phyloP scores from a whole-genome alignment of 495 filamentous ascomycete genomes.

The Podospora tetraspora region DNA sequence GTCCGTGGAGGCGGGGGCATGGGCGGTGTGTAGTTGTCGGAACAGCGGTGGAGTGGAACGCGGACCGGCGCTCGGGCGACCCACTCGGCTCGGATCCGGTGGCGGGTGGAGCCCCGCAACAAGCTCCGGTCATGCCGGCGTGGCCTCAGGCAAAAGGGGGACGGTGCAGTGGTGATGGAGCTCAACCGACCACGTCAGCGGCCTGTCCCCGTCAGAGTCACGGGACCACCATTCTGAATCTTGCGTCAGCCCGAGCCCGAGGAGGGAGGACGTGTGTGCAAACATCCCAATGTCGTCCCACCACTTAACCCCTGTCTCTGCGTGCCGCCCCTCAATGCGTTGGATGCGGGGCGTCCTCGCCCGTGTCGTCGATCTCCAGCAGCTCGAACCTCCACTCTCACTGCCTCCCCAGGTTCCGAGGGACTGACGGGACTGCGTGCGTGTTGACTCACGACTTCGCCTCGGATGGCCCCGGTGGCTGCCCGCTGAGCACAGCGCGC shows the following conservation, averaged over 20 bases:
- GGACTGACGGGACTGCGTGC: background rate
- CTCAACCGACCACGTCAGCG: background rate
- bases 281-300: conserved; percentile 7
- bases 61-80: background rate
- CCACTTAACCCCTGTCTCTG: conserved; percentile 29
- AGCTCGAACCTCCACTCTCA: background rate
- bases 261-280: background rate
- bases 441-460: conserved; percentile 14
- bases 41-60: background rate
- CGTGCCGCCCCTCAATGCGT: conserved; percentile 24
- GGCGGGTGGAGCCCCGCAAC: background rate
- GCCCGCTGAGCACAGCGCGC: background rate
- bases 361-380: conserved; percentile 1
- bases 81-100: background rate
- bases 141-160: background rate
- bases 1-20: background rate
- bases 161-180: background rate
- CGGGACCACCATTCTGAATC: conserved; percentile 14
- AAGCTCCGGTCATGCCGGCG: background rate
- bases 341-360: conserved; percentile 21
- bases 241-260: conserved; percentile 17
- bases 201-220: conserved; percentile 15
- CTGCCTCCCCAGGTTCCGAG: background rate
- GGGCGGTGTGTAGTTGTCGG: background rate
- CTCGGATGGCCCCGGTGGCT: background rate